Conservation (phyloP, 331 rosid species). For the Pyracantha coccinea region DNA sequence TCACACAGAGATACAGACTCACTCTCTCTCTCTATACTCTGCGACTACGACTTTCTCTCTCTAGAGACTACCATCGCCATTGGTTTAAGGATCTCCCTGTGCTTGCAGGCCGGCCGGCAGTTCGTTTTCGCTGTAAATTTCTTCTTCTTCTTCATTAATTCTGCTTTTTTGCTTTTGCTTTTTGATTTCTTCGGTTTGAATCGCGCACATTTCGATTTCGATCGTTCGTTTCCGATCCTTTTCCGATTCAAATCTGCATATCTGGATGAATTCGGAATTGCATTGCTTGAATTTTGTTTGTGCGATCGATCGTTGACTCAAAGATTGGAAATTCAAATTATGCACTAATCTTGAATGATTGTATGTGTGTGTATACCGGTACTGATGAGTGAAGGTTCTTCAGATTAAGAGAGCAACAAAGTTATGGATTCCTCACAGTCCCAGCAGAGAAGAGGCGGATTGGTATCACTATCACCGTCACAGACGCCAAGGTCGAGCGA, state of each 20-base stretch:
- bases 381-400: constrained; percentile 16
- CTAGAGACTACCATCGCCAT: constrained; percentile 14
- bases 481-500: constrained; percentile 94
- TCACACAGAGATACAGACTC: neutral
- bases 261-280: neutral
- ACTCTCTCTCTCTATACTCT: constrained; percentile 1
- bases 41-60: constrained; percentile 10
- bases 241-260: constrained; percentile 8
- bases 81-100: constrained; percentile 7
- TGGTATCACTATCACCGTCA: constrained; percentile 83
- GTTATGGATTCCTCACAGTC: constrained; percentile 47
- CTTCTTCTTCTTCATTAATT: neutral
- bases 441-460: constrained; percentile 70
- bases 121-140: neutral
- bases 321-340: neutral
- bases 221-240: constrained; percentile 42
- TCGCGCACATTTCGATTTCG: constrained; percentile 6
- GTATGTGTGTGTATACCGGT: neutral
- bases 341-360: neutral
- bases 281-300: neutral
- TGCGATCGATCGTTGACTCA: constrained; percentile 4
- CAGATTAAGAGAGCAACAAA: constrained; percentile 16
- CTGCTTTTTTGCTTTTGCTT: neutral
- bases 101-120: neutral
- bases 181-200: constrained; percentile 10